Evolutionary conservation across 352 stramenopile genomes (phyloP).

Genomic region (Phytophthora foliorum): DNA sequence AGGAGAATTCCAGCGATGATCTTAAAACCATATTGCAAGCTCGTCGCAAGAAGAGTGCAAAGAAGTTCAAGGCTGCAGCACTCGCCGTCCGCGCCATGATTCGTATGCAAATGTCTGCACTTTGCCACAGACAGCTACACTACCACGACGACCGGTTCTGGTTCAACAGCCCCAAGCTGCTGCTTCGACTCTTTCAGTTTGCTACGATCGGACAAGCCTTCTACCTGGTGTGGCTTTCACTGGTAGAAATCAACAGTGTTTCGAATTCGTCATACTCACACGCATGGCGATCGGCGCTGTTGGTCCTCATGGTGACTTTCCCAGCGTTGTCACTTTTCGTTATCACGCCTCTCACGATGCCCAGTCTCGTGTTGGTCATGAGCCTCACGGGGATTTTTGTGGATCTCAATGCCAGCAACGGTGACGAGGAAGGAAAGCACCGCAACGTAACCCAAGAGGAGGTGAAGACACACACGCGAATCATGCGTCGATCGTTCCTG

Average conservation of each 20-base stretch:
- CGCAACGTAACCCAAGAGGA: constrained; percentile 48
- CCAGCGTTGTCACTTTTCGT: constrained; percentile 75
- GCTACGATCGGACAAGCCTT: constrained; percentile 89
- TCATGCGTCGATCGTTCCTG: constrained; percentile 78
- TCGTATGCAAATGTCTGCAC: constrained; percentile 90
- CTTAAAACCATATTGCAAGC: constrained; percentile 9
- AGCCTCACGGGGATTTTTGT: constrained; percentile 90
- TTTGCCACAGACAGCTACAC: constrained; percentile 86
- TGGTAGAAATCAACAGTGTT: constrained; percentile 70
- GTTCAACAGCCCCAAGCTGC: constrained; percentile 78
- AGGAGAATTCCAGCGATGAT: constrained; percentile 23
- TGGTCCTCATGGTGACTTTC: constrained; percentile 77
- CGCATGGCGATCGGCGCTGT: constrained; percentile 28
- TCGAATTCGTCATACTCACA: constrained; percentile 21
- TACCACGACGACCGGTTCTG: constrained; percentile 87
- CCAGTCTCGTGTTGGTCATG: constrained; percentile 89
- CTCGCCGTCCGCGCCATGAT: constrained; percentile 75
- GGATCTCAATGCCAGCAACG: constrained; percentile 67
- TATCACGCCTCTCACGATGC: constrained; percentile 89
- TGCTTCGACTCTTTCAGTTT: constrained; percentile 87
- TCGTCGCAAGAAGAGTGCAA: constrained; percentile 27
- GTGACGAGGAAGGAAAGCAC: constrained; percentile 27
- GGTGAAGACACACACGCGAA: constrained; percentile 75
- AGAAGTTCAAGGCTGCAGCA: constrained; percentile 66
- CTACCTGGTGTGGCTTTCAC: constrained; percentile 88